Conservation (phyloP, 805 yeast species). For the Barnettozyma pratensis region DNA sequence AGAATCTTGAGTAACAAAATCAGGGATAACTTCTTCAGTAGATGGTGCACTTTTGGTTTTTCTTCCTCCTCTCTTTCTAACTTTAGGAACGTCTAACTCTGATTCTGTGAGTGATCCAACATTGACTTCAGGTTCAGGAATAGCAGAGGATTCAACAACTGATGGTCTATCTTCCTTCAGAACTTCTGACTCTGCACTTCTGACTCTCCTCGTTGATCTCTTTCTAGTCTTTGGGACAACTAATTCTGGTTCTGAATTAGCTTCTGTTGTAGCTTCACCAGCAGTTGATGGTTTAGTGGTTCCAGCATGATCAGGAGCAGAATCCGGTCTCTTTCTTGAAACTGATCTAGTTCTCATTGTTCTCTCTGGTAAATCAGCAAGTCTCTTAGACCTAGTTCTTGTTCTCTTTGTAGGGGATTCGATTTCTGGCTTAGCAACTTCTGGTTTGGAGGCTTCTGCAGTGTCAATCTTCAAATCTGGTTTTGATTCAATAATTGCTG, state of each 20-base stretch:
- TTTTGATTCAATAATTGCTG: neutral
- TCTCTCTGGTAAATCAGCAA: neutral
- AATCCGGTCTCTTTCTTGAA: neutral
- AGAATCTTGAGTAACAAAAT: too few species aligned
- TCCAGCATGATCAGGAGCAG: neutral
- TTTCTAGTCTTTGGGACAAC: neutral
- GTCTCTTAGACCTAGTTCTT: neutral
- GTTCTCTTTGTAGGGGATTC: constrained; percentile 3
- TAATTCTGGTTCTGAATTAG: too few species aligned
- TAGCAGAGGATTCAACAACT: neutral
- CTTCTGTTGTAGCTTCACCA: neutral
- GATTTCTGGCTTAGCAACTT: neutral
- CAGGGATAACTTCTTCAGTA: too few species aligned
- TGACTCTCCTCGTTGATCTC: constrained; percentile 14
- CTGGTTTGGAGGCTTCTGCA: neutral
- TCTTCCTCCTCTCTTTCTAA: too few species aligned
- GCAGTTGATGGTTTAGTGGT: neutral
- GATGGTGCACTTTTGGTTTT: too few species aligned
- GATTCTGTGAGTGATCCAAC: too few species aligned
- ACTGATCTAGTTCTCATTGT: neutral
- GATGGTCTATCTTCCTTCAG: too few species aligned
- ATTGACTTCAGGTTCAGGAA: neutral
- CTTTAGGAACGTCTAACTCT: too few species aligned
- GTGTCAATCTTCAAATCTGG: neutral
- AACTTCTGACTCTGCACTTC: neutral